Evolutionary conservation across 345 rosid genomes (phyloP).

Genomic region (Carallia pectinifolia): DNA sequence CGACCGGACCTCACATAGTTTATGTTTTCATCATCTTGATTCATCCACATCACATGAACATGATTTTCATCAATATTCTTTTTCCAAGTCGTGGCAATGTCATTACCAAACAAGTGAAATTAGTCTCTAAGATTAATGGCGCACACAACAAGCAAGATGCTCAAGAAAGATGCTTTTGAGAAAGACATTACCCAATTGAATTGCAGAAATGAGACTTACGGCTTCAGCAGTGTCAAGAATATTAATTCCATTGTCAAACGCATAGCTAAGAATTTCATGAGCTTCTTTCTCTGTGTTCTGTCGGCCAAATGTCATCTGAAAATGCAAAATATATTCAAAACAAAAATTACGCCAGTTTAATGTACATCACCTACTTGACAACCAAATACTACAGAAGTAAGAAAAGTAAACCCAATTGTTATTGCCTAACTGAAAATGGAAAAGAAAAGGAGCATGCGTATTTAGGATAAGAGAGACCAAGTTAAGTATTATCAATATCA

Average conservation of each 20-base stretch:
- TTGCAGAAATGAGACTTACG: slow-evolving; percentile 45
- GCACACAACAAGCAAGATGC: neutral
- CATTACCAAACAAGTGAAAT: slow-evolving; percentile 15
- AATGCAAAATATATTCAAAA: neutral
- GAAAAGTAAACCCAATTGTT: neutral
- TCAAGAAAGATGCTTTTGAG: neutral
- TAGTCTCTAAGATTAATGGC: slow-evolving; percentile 25
- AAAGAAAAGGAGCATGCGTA: neutral
- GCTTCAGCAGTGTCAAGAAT: slow-evolving; percentile 79
- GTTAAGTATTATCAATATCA: too few relatives aligned
- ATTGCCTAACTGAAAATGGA: neutral
- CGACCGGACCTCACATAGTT: too few relatives aligned
- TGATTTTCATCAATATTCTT: slow-evolving; percentile 13
- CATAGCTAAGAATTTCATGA: slow-evolving; percentile 77
- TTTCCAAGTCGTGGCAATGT: slow-evolving; percentile 71
- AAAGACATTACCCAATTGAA: neutral
- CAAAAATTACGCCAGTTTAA: neutral
- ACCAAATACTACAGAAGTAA: neutral
- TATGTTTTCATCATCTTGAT: too few relatives aligned
- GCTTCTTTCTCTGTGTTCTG: slow-evolving; percentile 51
- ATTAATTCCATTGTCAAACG: slow-evolving; percentile 71
- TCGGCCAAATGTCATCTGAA: slow-evolving; percentile 1
- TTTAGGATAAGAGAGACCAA: too few relatives aligned
- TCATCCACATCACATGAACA: too few relatives aligned
- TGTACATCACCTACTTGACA: neutral